Base-by-base conservation (phyloP, 106 monocot genomes). In the Phalaenopsis aphrodite region DNA sequence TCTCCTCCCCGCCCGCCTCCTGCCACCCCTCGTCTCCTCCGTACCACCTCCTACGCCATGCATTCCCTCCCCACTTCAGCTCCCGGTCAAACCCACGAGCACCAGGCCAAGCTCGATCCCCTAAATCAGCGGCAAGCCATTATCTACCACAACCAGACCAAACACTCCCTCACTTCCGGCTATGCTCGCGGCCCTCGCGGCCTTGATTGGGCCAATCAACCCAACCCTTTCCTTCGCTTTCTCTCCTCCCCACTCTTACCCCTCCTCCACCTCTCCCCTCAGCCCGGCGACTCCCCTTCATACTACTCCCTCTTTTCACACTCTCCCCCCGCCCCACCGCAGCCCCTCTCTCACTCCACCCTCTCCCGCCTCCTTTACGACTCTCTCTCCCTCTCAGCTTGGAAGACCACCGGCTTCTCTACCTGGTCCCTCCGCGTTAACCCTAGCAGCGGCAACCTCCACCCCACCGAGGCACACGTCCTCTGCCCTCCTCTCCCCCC, bases 151-250 rank as follows among this genome's bases (percentile, higher is more conserved):
- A 79, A 90, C 61, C 85, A 80, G 2, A 99, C 93, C 77, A 99
- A 99, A 77, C 99, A 99, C 87, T 91, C 90, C 16, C 89, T 91
- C 78, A 88, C 90, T 55, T 24, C 82, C 65, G 89, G 91, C 78
- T 99, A 93, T 84, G 94, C 98, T 47, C 94, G 91, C 46, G 98
- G 94, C 23, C 94, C 99, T 11, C 81, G 82, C 55, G 87, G 88
- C 84, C 99, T 99, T 61, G 99, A 99, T 85, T 99, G 99, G 99
- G 83, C 90, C 78, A 94, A 99, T 89, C 99, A 99, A 69, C 99
- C 93, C 71, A 99, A 95, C 83, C 95, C 98, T 39, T 99, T 99
- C 88, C 93, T 89, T 85, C 87, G 85, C 56, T 91, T 78, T 83
- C 79, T 48, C 77, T 84, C 87, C 58, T 61, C 88, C 79, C 79